A percentile compares a stretch with the other conserved stretches of the same genome.
Evolutionary conservation across 345 rosid genomes (phyloP).

Genomic region (Odontarrhena argentea): DNA sequence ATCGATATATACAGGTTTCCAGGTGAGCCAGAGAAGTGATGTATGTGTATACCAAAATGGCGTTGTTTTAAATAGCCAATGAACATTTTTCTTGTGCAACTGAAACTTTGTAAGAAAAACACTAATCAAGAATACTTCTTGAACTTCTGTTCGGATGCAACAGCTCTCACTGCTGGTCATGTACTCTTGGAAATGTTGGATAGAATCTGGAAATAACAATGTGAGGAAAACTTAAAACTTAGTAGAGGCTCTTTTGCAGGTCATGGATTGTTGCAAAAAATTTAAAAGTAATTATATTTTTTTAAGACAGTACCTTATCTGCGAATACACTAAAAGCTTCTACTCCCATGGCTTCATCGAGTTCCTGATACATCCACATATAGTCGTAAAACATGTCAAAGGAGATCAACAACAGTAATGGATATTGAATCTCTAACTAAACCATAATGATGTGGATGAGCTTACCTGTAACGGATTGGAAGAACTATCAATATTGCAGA

Average conservation of each 20-base stretch:
- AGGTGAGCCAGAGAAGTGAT: no score
- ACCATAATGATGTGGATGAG: not conserved
- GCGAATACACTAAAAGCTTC: slow-evolving; percentile 38
- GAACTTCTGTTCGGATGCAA: slow-evolving; percentile 9
- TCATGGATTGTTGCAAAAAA: slow-evolving; percentile 2
- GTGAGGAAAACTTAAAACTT: slow-evolving; percentile 3
- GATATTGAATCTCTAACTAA: not conserved
- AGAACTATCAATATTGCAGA: slow-evolving; percentile 36
- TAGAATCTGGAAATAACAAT: slow-evolving; percentile 34
- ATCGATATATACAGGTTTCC: no score
- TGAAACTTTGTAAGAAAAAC: not conserved
- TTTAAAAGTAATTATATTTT: not conserved
- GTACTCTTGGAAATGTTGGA: slow-evolving; percentile 30
- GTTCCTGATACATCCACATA: slow-evolving; percentile 33
- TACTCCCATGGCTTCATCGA: slow-evolving; percentile 37
- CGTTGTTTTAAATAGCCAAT: slow-evolving; percentile 10
- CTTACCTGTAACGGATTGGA: slow-evolving; percentile 30
- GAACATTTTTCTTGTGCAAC: slow-evolving; percentile 1
- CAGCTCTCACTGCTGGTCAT: not conserved
- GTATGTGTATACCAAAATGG: not conserved
- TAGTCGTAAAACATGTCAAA: not conserved
- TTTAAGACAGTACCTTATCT: slow-evolving; percentile 32
- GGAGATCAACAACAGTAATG: not conserved
- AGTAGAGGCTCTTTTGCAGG: slow-evolving; percentile 22
- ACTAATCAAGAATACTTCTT: not conserved